Conservation (phyloP, 106 monocot genomes). For the Xerophyta viscosa region DNA sequence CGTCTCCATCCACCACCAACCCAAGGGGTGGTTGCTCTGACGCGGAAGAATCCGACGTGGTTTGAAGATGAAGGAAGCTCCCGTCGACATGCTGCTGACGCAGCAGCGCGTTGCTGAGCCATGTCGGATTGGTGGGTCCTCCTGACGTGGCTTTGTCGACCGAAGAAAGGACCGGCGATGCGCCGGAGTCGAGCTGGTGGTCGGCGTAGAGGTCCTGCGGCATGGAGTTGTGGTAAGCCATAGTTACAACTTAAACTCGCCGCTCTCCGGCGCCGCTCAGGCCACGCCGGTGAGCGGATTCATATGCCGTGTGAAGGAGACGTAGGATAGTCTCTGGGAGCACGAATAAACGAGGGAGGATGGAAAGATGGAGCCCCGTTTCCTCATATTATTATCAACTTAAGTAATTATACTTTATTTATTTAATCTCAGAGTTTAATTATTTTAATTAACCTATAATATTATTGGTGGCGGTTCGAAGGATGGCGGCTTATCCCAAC, state of each 20-base stretch:
- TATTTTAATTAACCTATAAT: no score
- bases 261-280: neutral
- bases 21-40: slow-evolving; percentile 11
- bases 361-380: no score
- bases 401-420: no score
- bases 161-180: slow-evolving; percentile 2
- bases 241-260: neutral
- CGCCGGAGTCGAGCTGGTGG: slow-evolving; percentile 24
- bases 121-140: slow-evolving; percentile 30
- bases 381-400: no score
- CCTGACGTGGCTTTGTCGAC: neutral
- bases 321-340: no score
- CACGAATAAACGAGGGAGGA: no score
- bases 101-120: slow-evolving; percentile 30
- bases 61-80: slow-evolving; percentile 64
- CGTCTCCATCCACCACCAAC: slow-evolving; percentile 13
- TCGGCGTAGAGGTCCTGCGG: slow-evolving; percentile 29
- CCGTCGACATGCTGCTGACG: slow-evolving; percentile 35
- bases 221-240: neutral
- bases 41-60: slow-evolving; percentile 30
- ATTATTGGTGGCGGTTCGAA: no score
- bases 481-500: no score
- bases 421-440: no score
- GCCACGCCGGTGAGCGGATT: neutral
- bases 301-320: no score